Evolutionary conservation across 1,139 yeast species (phyloP).

Genomic region (Lizanozyma gosingica): DNA sequence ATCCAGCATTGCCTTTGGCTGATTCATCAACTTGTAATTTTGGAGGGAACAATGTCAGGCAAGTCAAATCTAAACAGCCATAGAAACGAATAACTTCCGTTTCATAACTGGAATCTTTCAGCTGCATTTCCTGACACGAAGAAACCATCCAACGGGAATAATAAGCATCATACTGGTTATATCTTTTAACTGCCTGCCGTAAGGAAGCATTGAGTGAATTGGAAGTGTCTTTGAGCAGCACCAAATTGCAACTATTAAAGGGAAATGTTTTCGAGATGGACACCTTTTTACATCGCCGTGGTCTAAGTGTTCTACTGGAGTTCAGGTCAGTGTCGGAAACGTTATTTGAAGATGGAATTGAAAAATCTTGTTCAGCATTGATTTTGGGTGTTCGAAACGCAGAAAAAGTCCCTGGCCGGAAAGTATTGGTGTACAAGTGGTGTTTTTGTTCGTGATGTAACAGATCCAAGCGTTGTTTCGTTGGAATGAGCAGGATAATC

Average conservation of each 20-base stretch:
- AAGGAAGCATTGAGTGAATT: slow-evolving; percentile 8
- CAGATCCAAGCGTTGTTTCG: not conserved
- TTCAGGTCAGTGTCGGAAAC: too few relatives aligned
- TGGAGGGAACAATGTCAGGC: too few relatives aligned
- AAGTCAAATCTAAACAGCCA: too few relatives aligned
- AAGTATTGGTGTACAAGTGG: not conserved
- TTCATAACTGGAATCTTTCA: not conserved
- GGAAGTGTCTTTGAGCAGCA: slow-evolving; percentile 8
- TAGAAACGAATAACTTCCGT: not conserved
- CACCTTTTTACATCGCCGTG: not conserved
- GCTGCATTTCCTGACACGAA: not conserved
- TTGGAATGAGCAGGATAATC: not conserved
- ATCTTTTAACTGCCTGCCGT: slow-evolving; percentile 2
- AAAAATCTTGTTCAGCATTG: too few relatives aligned
- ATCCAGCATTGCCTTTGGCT: too few relatives aligned
- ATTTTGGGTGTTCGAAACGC: too few relatives aligned
- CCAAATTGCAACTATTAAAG: slow-evolving; percentile 7
- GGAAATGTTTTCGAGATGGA: slow-evolving; percentile 7
- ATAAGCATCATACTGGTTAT: too few relatives aligned
- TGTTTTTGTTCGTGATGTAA: not conserved
- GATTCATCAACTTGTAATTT: too few relatives aligned
- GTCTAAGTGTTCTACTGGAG: not conserved
- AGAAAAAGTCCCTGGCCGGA: not conserved
- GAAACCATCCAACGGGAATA: too few relatives aligned
- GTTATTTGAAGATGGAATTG: too few relatives aligned